phyloP scores from a whole-genome alignment of 192 early-diverging fungal species.

The Podochytrium sp. region DNA sequence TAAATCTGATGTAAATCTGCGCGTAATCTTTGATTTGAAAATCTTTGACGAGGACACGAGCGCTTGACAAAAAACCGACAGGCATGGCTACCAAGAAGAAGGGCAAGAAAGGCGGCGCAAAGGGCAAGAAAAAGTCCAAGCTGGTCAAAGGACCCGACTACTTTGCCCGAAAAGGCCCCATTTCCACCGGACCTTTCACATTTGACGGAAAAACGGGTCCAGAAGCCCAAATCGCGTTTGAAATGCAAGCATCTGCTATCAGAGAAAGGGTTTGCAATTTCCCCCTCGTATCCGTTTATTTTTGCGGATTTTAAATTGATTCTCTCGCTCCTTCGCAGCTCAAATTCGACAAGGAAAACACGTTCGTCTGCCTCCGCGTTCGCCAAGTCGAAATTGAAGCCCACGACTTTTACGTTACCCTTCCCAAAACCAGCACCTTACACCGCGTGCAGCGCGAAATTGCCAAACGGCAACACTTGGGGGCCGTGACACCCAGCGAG shows the following conservation, averaged over 20 bases:
- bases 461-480: constrained; percentile 13
- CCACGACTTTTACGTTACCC: constrained; percentile 28
- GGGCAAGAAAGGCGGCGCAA: neutral
- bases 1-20: too few relatives aligned
- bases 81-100: constrained; percentile 14
- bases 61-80: neutral
- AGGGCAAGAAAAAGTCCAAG: constrained; percentile 4
- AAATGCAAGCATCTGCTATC: neutral
- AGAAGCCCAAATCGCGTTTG: constrained; percentile 10
- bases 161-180: neutral
- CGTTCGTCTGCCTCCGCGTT: constrained; percentile 23
- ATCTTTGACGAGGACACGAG: too few relatives aligned
- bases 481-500: constrained; percentile 23
- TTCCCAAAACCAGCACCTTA: constrained; percentile 24
- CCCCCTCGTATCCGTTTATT: too few relatives aligned
- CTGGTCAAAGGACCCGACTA: neutral
- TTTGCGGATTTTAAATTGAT: neutral
- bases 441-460: constrained; percentile 32
- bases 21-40: constrained; percentile 11
- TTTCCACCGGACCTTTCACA: neutral
- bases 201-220: constrained; percentile 27
- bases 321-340: neutral
- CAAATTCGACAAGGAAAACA: constrained; percentile 23
- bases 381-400: constrained; percentile 32
- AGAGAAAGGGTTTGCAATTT: constrained; percentile 26